Evolutionary conservation across 139 green algal species (phyloP), one percentile per base, ranked within the genome.

Genomic region (Zygnema cylindricum): DNA sequence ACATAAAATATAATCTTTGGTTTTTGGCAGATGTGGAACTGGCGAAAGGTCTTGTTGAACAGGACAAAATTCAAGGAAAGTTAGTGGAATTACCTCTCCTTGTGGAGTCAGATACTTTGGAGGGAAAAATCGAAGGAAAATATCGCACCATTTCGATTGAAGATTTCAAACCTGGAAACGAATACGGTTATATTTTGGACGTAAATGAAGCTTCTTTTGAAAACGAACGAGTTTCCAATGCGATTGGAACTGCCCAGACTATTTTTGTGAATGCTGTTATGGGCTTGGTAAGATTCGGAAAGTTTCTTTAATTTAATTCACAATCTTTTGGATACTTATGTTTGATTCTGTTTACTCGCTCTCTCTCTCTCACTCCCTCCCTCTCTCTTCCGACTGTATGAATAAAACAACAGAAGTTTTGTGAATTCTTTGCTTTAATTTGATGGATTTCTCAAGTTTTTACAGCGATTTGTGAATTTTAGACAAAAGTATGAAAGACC

Each of bases 261-360:
- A 92, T 93, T 71, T 93, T 93, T 38, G 90, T 93, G n/a, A 93
- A 93, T 57, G 90, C 90, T 1, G 90, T 93, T 2, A 92, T 93
- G 90, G 90, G 90, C 43, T 90, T 91, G 69, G 87, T 86, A 36
- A 54, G 55, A n/a, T 43, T 35, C 40, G 43, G 30, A n/a, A n/a
- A n/a, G n/a, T n/a, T n/a, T n/a, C n/a, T n/a, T n/a, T n/a, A n/a
- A n/a, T n/a, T n/a, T n/a, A n/a, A n/a, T n/a, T n/a, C n/a, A n/a
- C n/a, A n/a, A n/a, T n/a, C n/a, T n/a, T n/a, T n/a, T n/a, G n/a
- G n/a, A n/a, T n/a, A n/a, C n/a, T n/a, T n/a, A n/a, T n/a, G n/a
- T n/a, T n/a, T n/a, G n/a, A n/a, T n/a, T n/a, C n/a, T n/a, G n/a
- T n/a, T n/a, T n/a, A n/a, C n/a, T n/a, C n/a, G n/a, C n/a, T n/a